Conservation (phyloP, 2,329 filamentous ascomycete species). For the Ramularia endophylla region DNA sequence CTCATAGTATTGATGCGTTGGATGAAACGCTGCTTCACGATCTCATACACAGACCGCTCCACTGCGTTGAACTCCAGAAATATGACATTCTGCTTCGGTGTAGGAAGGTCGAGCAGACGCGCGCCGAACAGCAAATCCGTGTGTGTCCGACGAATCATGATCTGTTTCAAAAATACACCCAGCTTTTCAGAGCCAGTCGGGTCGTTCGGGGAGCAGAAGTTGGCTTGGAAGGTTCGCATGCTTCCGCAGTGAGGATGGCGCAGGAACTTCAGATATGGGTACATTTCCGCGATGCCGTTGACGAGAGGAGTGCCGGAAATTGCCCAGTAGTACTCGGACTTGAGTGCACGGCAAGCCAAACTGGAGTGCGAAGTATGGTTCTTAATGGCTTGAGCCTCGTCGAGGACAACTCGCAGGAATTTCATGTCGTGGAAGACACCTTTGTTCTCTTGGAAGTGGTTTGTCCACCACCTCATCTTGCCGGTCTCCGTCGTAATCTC, state of each 20-base stretch:
- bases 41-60: constrained; percentile 50
- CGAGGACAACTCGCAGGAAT: constrained; percentile 61
- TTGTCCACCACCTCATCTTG: constrained; percentile 37
- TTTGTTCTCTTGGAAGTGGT: constrained; percentile 27
- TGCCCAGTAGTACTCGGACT: constrained; percentile 37
- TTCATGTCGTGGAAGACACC: constrained; percentile 36
- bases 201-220: constrained; percentile 34
- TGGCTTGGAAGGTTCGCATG: constrained; percentile 39
- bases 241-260: constrained; percentile 36
- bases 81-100: constrained; percentile 39
- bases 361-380: constrained; percentile 40
- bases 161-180: constrained; percentile 34
- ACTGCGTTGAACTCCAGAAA: constrained; percentile 46
- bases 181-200: constrained; percentile 32
- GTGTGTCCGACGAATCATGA: constrained; percentile 54
- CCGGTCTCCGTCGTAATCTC: constrained; percentile 33
- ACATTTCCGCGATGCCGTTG: constrained; percentile 30
- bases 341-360: constrained; percentile 40
- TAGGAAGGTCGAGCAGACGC: constrained; percentile 50
- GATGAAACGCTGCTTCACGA: constrained; percentile 42
- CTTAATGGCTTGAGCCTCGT: constrained; percentile 98
- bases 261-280: constrained; percentile 42
- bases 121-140: constrained; percentile 47
- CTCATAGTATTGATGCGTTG: constrained; percentile 36
- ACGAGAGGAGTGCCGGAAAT: constrained; percentile 41